phyloP scores from a whole-genome alignment of 2,329 filamentous ascomycete species.

The Sarocladium oryzae region DNA sequence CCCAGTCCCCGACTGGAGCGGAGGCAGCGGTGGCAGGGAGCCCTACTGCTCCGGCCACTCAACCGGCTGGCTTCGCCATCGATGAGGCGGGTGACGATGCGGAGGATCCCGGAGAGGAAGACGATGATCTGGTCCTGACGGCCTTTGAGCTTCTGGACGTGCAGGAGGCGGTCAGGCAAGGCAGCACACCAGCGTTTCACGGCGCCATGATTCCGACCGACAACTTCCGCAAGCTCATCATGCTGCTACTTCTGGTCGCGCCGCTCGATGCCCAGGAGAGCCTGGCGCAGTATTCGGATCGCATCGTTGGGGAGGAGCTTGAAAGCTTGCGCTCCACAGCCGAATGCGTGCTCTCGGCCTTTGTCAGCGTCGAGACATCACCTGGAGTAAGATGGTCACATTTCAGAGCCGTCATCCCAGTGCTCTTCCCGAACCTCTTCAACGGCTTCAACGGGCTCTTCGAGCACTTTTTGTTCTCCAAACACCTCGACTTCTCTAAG shows the following conservation, averaged over 20 bases:
- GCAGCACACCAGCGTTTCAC: slow-evolving; percentile 43
- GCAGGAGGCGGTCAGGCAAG: slow-evolving; percentile 51
- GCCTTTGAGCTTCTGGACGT: slow-evolving; percentile 63
- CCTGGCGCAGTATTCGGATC: slow-evolving; percentile 52
- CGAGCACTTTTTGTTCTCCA: slow-evolving; percentile 70
- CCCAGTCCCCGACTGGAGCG: slow-evolving; percentile 10
- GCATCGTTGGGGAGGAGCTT: slow-evolving; percentile 50
- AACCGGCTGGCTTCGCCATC: slow-evolving; percentile 36
- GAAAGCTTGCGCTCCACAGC: slow-evolving; percentile 54
- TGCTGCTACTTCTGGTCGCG: slow-evolving; percentile 62
- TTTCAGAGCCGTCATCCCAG: slow-evolving; percentile 54
- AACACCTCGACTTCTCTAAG: slow-evolving; percentile 60
- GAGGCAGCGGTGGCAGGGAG: slow-evolving; percentile 8
- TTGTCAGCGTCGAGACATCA: slow-evolving; percentile 57
- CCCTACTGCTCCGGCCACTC: slow-evolving; percentile 10
- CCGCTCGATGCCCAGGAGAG: slow-evolving; percentile 60
- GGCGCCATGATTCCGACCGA: slow-evolving; percentile 68
- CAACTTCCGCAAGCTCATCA: slow-evolving; percentile 63
- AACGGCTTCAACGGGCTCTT: slow-evolving; percentile 62
- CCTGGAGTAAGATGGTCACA: slow-evolving; percentile 56
- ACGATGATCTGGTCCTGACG: slow-evolving; percentile 60
- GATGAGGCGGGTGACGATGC: slow-evolving; percentile 38
- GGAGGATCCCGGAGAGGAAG: slow-evolving; percentile 38
- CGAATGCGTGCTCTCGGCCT: slow-evolving; percentile 58
- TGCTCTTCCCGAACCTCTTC: slow-evolving; percentile 60